Conservation (phyloP, 495 filamentous ascomycete species). For the Lasiosphaeris hirsuta region DNA sequence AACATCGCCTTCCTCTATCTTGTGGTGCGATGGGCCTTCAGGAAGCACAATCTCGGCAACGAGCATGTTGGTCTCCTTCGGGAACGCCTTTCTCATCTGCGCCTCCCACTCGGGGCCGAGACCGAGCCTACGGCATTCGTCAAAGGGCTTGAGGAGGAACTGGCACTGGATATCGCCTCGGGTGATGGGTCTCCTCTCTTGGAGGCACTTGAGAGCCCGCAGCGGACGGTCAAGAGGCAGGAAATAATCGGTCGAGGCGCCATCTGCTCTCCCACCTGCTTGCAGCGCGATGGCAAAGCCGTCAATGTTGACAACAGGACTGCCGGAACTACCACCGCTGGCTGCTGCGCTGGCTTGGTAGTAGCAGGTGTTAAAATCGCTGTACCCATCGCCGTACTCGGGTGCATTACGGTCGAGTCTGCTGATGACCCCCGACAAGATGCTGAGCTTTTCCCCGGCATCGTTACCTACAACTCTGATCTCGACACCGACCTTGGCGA, state of each 20-base stretch:
- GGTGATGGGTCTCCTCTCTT: slow-evolving; percentile 66
- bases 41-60: slow-evolving; percentile 94
- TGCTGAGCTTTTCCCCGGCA: slow-evolving; percentile 97
- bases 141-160: slow-evolving; percentile 95
- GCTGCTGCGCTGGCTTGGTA: slow-evolving; percentile 97
- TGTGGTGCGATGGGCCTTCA: slow-evolving; percentile 77
- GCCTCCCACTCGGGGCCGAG: slow-evolving; percentile 83
- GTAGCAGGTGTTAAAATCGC: slow-evolving; percentile 99
- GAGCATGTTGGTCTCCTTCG: slow-evolving; percentile 93
- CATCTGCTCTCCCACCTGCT: slow-evolving; percentile 89
- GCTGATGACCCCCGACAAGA: slow-evolving; percentile 95
- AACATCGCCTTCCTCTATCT: slow-evolving; percentile 94
- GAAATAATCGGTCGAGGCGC: slow-evolving; percentile 97
- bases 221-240: slow-evolving; percentile 86
- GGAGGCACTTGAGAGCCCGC: slow-evolving; percentile 82
- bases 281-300: slow-evolving; percentile 91
- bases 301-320: slow-evolving; percentile 94
- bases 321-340: slow-evolving; percentile 92
- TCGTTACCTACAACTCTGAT: slow-evolving; percentile 98
- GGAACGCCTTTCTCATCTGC: slow-evolving; percentile 73
- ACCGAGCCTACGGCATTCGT: slow-evolving; percentile 91
- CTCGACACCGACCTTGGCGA: slow-evolving; percentile 83
- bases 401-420: slow-evolving; percentile 93
- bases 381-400: slow-evolving; percentile 97
- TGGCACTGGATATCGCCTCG: slow-evolving; percentile 97